These are phyloP conservation scores for Passalora sequoiae DNA, from an alignment of 2,329 filamentous ascomycete species.

Conservation along the genomic window DNA sequence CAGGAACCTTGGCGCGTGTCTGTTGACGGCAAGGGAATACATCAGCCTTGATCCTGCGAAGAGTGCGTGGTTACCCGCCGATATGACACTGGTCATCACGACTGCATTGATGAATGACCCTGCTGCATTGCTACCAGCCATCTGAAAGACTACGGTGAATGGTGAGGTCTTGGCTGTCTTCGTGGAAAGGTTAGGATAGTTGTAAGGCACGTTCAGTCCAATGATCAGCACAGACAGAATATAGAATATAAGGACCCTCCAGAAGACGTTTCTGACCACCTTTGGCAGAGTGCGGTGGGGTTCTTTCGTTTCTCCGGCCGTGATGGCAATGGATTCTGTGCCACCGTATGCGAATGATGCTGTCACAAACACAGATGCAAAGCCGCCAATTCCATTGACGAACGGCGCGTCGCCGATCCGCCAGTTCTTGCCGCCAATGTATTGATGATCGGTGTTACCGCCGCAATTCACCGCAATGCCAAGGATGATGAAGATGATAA, in stretches of 20 bases:
- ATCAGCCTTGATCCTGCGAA: constrained; percentile 54
- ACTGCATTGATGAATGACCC: constrained; percentile 59
- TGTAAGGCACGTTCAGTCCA: constrained; percentile 69
- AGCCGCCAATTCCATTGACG: constrained; percentile 60
- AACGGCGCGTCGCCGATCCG: constrained; percentile 58
- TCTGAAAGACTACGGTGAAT: constrained; percentile 58
- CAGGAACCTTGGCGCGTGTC: constrained; percentile 55
- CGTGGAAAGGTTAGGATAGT: constrained; percentile 48
- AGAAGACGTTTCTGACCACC: constrained; percentile 68
- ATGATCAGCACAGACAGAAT: constrained; percentile 66
- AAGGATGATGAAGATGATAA: constrained; percentile 57
- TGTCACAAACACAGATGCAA: constrained; percentile 60
- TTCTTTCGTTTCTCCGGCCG: constrained; percentile 61
- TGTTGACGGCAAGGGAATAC: constrained; percentile 52
- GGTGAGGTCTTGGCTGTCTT: constrained; percentile 41
- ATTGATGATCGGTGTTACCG: constrained; percentile 61
- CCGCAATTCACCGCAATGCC: constrained; percentile 58
- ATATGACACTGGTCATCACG: constrained; percentile 55
- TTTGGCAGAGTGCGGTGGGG: constrained; percentile 57
- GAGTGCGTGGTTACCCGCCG: constrained; percentile 55
- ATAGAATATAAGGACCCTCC: constrained; percentile 76
- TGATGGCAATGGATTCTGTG: constrained; percentile 62
- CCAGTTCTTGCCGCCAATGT: constrained; percentile 65
- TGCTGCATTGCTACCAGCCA: constrained; percentile 51
- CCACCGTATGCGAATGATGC: constrained; percentile 54